Percentiles rank a stretch among this genome's conserved stretches.
Evolutionary conservation across 2,329 filamentous ascomycete genomes (phyloP).

Genomic region (Trichothecium roseum): DNA sequence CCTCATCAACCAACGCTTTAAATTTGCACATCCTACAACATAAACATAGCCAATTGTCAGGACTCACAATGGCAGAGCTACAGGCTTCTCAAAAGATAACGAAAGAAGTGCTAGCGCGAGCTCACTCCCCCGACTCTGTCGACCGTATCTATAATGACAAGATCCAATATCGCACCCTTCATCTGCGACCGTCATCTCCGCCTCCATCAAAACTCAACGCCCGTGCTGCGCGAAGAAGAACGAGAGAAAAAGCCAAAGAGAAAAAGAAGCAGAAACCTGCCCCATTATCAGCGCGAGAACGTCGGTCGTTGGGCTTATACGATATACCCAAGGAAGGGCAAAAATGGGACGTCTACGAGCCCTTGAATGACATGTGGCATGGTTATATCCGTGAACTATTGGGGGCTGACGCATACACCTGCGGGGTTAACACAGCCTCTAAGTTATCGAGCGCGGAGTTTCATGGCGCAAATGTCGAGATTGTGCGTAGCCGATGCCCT

Average conservation of each 20-base stretch:
- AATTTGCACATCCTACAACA: neutral
- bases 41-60: neutral
- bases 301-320: constrained; percentile 63
- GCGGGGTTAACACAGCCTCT: constrained; percentile 52
- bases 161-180: constrained; percentile 71
- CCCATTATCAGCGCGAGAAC: constrained; percentile 72
- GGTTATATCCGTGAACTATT: constrained; percentile 78
- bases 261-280: constrained; percentile 42
- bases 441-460: constrained; percentile 81
- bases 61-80: neutral
- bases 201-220: constrained; percentile 41
- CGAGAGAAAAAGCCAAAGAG: constrained; percentile 32
- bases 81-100: constrained; percentile 30
- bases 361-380: constrained; percentile 69
- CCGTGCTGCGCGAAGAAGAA: constrained; percentile 45
- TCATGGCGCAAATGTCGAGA: constrained; percentile 75
- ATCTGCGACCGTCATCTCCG: constrained; percentile 67
- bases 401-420: constrained; percentile 45
- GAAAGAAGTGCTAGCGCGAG: constrained; percentile 60
- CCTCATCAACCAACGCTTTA: neutral
- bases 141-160: constrained; percentile 69
- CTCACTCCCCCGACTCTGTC: constrained; percentile 65
- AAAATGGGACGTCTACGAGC: constrained; percentile 63
- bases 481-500: constrained; percentile 71
- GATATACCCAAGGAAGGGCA: constrained; percentile 56